Conservation (phyloP, 2,329 filamentous ascomycete species). For the Claviceps humidiphila region DNA sequence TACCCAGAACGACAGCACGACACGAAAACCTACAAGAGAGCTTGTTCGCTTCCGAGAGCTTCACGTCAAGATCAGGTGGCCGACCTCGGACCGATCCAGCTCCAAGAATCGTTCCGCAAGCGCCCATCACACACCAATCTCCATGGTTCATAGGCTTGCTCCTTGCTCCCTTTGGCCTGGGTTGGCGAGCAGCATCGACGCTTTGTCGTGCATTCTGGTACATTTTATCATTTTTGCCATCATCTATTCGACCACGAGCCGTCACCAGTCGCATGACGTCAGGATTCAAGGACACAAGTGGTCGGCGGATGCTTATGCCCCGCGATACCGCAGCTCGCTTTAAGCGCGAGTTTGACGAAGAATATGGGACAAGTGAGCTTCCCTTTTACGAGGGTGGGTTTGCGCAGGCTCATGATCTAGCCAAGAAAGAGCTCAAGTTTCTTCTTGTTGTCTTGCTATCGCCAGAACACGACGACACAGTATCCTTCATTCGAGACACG, state of each 20-base stretch:
- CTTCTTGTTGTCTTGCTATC: slow-evolving; percentile 79
- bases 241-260: slow-evolving; percentile 41
- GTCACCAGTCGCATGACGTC: slow-evolving; percentile 39
- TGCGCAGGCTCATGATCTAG: slow-evolving; percentile 77
- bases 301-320: slow-evolving; percentile 65
- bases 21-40: slow-evolving; percentile 63
- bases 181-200: slow-evolving; percentile 58
- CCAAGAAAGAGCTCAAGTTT: slow-evolving; percentile 85
- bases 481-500: slow-evolving; percentile 68
- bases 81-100: slow-evolving; percentile 46
- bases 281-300: slow-evolving; percentile 47
- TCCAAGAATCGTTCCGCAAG: slow-evolving; percentile 71
- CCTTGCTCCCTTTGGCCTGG: slow-evolving; percentile 67
- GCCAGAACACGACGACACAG: slow-evolving; percentile 88
- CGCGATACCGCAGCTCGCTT: slow-evolving; percentile 82
- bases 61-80: slow-evolving; percentile 12
- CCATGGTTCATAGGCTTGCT: slow-evolving; percentile 66
- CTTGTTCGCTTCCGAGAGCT: slow-evolving; percentile 23
- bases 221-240: slow-evolving; percentile 69
- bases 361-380: slow-evolving; percentile 61
- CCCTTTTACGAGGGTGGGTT: slow-evolving; percentile 82
- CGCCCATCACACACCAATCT: slow-evolving; percentile 53
- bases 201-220: slow-evolving; percentile 62
- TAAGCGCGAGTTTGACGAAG: slow-evolving; percentile 87
- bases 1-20: slow-evolving; percentile 48